Percentiles rank a stretch among this genome's conserved stretches.
Evolutionary conservation across 805 yeast genomes (phyloP).

Genomic region (Geotrichum ghanense): DNA sequence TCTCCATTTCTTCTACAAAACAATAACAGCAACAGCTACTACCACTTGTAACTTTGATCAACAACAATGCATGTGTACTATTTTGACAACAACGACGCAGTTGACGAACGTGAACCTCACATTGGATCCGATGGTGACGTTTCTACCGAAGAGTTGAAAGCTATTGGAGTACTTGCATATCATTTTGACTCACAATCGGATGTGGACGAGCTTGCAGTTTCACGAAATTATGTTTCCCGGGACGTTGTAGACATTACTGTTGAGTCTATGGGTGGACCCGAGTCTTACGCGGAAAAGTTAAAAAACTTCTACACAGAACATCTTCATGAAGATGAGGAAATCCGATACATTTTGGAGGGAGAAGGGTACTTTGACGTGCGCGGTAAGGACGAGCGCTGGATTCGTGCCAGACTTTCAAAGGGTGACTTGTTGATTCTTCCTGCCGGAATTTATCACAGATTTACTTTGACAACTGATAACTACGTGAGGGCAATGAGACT

Average conservation of each 20-base stretch:
- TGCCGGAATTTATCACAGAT: slow-evolving; percentile 90
- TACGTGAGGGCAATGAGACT: slow-evolving; percentile 69
- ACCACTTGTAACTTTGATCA: no score
- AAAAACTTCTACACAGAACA: slow-evolving; percentile 71
- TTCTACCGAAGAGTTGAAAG: slow-evolving; percentile 34
- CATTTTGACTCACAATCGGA: slow-evolving; percentile 36
- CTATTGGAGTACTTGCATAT: slow-evolving; percentile 60
- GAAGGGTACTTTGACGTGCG: slow-evolving; percentile 88
- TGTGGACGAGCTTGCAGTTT: slow-evolving; percentile 54
- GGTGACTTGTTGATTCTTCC: slow-evolving; percentile 61
- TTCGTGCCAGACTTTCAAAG: slow-evolving; percentile 51
- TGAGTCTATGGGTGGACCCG: slow-evolving; percentile 50
- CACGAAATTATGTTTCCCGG: slow-evolving; percentile 68
- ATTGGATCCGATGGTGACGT: slow-evolving; percentile 53
- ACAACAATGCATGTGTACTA: slow-evolving; percentile 40
- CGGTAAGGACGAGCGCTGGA: slow-evolving; percentile 54
- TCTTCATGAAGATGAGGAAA: slow-evolving; percentile 94
- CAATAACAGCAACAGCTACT: no score
- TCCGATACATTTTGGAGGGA: slow-evolving; percentile 80
- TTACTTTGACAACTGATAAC: slow-evolving; percentile 56
- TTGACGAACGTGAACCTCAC: slow-evolving; percentile 53
- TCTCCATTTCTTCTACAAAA: no score
- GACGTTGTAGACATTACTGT: slow-evolving; percentile 57
- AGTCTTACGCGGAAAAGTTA: slow-evolving; percentile 54
- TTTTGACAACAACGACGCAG: slow-evolving; percentile 51